phyloP scores from a whole-genome alignment of 1,284 basidiomycete genomes.

The Ceratobasidium sp. region DNA sequence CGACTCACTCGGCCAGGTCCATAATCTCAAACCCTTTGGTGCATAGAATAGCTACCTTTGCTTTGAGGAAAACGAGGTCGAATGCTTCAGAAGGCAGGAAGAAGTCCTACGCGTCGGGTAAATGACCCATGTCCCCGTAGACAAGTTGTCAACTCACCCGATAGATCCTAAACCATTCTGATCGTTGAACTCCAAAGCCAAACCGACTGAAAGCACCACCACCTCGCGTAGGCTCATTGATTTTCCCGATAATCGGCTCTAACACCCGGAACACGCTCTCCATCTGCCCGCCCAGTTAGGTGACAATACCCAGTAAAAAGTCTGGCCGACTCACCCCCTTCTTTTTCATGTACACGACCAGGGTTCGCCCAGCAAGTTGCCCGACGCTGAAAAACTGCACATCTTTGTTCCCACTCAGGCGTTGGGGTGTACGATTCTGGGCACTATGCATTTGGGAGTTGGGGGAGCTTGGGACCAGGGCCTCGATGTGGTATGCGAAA shows the following conservation, averaged over 20 bases:
- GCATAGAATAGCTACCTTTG: slow-evolving; percentile 90
- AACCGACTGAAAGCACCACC: slow-evolving; percentile 76
- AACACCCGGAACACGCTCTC: slow-evolving; percentile 94
- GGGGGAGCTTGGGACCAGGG: slow-evolving; percentile 89
- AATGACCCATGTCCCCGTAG: slow-evolving; percentile 44
- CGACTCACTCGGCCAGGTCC: slow-evolving; percentile 85
- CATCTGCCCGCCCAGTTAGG: slow-evolving; percentile 58
- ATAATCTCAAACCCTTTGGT: slow-evolving; percentile 97
- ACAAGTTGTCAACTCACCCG: slow-evolving; percentile 60
- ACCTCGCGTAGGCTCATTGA: slow-evolving; percentile 76
- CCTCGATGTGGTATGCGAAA: slow-evolving; percentile 94
- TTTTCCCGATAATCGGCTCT: slow-evolving; percentile 89
- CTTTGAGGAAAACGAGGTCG: slow-evolving; percentile 89
- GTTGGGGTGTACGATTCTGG: slow-evolving; percentile 68
- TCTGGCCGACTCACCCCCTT: slow-evolving; percentile 64
- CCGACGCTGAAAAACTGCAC: slow-evolving; percentile 96
- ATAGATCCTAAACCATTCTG: slow-evolving; percentile 93
- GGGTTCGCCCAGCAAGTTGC: slow-evolving; percentile 80
- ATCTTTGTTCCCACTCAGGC: slow-evolving; percentile 87
- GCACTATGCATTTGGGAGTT: slow-evolving; percentile 63
- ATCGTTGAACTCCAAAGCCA: slow-evolving; percentile 76
- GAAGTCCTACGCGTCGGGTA: slow-evolving; percentile 69
- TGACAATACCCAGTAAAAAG: neutral
- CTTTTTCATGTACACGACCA: slow-evolving; percentile 96
- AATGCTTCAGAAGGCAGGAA: slow-evolving; percentile 90